Evolutionary conservation across 306 rosid species (phyloP).

Genomic region (Quercus parvula): DNA sequence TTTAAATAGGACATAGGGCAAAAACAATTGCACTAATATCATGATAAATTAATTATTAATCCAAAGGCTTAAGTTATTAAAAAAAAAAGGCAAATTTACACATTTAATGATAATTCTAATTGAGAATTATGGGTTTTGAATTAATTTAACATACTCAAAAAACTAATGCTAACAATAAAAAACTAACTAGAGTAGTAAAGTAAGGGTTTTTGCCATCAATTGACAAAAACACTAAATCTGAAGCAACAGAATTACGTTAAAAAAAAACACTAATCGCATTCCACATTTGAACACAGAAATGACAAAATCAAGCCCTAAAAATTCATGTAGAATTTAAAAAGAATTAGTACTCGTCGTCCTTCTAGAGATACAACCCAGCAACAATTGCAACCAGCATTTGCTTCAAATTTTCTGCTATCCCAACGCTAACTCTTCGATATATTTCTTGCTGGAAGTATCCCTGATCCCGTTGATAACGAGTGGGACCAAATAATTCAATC

Average conservation of each 20-base stretch:
- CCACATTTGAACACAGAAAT: too few species aligned
- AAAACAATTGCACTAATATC: too few species aligned
- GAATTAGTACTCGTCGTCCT: constrained; percentile 65
- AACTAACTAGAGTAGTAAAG: background rate
- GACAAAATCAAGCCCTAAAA: background rate
- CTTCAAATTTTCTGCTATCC: too few species aligned
- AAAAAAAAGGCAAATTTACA: too few species aligned
- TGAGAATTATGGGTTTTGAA: background rate
- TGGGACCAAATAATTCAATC: too few species aligned
- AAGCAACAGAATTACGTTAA: too few species aligned
- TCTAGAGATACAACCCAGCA: constrained; percentile 76
- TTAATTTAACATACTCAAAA: background rate
- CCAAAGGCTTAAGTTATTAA: too few species aligned
- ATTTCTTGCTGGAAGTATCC: too few species aligned
- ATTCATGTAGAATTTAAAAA: background rate
- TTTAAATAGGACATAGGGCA: fast-evolving
- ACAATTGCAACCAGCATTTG: constrained; percentile 5
- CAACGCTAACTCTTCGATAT: too few species aligned
- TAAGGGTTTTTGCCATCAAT: constrained; percentile 55
- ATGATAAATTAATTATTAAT: too few species aligned
- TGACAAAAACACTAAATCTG: constrained; percentile 33
- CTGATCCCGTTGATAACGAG: too few species aligned
- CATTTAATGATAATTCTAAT: too few species aligned
- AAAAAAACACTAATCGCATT: background rate
- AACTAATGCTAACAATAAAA: background rate